Conservation (phyloP, 148 eudicot species). For the Arctostaphylos glauca region DNA sequence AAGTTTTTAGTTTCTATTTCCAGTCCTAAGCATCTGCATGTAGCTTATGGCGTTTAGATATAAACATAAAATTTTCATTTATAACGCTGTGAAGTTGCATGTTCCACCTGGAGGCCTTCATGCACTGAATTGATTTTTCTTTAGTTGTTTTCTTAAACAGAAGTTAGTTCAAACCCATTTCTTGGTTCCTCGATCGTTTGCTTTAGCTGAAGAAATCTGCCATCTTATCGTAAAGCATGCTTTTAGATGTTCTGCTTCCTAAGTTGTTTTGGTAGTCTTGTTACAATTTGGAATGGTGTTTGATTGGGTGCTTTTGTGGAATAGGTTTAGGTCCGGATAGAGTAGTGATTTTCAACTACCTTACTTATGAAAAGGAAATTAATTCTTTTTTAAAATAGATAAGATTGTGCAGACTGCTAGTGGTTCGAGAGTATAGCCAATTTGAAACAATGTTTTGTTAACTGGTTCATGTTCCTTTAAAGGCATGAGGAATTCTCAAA, state of each 20-base stretch:
- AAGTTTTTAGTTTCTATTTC: neutral
- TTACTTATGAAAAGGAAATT: too few relatives aligned
- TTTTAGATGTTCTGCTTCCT: neutral
- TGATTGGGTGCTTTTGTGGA: neutral
- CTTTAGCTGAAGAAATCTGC: neutral
- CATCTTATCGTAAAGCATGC: neutral
- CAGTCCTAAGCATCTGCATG: constrained; percentile 1
- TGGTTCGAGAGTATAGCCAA: neutral
- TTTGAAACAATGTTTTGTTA: neutral
- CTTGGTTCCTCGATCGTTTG: neutral
- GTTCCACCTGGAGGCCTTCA: neutral
- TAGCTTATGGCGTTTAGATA: neutral
- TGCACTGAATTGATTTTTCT: neutral
- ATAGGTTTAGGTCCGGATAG: neutral
- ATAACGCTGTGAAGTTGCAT: neutral
- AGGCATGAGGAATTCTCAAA: neutral
- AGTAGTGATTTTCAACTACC: neutral
- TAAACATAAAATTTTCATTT: neutral
- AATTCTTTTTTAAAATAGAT: neutral
- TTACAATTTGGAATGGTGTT: neutral
- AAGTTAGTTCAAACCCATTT: neutral
- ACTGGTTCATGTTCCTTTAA: neutral
- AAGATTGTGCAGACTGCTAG: neutral
- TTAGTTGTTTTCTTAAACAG: neutral
- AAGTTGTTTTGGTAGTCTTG: neutral